phyloP scores from a whole-genome alignment of 257 asterid species.

The Solanum bukasovii region DNA sequence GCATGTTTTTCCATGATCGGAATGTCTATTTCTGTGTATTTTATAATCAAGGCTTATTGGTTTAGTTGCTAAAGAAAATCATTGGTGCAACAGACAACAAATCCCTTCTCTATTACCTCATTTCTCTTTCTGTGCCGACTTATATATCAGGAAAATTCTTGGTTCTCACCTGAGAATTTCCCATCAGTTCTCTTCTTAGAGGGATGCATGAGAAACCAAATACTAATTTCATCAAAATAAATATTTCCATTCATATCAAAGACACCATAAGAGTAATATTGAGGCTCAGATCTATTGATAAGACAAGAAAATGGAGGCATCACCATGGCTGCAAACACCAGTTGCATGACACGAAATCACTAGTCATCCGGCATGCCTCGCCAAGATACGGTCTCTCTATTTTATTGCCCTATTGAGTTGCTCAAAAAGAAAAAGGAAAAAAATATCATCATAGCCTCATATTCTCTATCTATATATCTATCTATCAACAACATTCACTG shows the following conservation, averaged over 20 bases:
- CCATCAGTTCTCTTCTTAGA: neutral
- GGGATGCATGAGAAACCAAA: neutral
- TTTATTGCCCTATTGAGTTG: neutral
- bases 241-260: neutral
- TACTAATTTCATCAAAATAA: neutral
- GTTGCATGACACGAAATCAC: neutral
- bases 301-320: neutral
- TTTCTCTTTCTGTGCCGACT: neutral
- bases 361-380: neutral
- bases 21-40: neutral
- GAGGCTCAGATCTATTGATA: neutral
- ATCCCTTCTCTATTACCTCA: constrained; percentile 5
- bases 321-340: neutral
- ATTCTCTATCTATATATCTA: neutral
- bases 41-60: neutral
- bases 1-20: neutral
- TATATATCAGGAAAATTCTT: neutral
- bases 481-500: neutral
- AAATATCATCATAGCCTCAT: neutral
- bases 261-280: neutral
- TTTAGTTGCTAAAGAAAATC: neutral
- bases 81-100: neutral
- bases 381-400: neutral
- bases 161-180: neutral
- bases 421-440: neutral